Evolutionary conservation across 1,284 basidiomycete species (phyloP).

Genomic region (Schizophyllum amplum): DNA sequence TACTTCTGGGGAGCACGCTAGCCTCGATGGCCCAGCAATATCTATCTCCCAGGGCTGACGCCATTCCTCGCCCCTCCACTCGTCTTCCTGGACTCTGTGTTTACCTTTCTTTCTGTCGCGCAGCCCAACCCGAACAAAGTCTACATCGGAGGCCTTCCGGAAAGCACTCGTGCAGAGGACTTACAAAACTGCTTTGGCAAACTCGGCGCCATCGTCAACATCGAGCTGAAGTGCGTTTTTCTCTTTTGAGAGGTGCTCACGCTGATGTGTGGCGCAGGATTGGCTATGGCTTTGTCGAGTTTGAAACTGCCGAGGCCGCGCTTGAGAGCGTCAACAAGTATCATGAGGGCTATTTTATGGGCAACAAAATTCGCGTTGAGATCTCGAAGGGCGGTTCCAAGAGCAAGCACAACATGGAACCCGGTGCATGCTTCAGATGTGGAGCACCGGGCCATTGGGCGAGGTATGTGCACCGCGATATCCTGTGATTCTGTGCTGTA

Average conservation of each 20-base stretch:
- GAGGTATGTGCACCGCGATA: slow-evolving; percentile 41
- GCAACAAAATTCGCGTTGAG: slow-evolving; percentile 81
- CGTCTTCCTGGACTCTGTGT: slow-evolving; percentile 35
- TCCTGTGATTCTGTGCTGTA: slow-evolving; percentile 6
- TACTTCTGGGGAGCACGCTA: not conserved
- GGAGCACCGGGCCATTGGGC: slow-evolving; percentile 81
- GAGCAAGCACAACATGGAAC: slow-evolving; percentile 69
- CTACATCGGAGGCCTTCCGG: slow-evolving; percentile 80
- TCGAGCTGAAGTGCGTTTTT: slow-evolving; percentile 71
- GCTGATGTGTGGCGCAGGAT: slow-evolving; percentile 36
- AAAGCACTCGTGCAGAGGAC: slow-evolving; percentile 76
- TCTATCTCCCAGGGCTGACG: not conserved
- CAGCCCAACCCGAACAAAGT: slow-evolving; percentile 74
- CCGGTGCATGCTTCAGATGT: slow-evolving; percentile 80
- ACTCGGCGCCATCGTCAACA: slow-evolving; percentile 65
- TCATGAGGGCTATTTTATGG: slow-evolving; percentile 81
- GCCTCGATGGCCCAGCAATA: not conserved
- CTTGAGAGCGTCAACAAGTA: slow-evolving; percentile 81
- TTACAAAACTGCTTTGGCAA: slow-evolving; percentile 78
- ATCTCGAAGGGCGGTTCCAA: slow-evolving; percentile 73
- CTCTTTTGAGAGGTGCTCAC: slow-evolving; percentile 11
- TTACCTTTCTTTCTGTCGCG: slow-evolving; percentile 50
- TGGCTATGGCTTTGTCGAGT: slow-evolving; percentile 85
- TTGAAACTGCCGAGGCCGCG: slow-evolving; percentile 68
- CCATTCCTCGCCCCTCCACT: not conserved